Evolutionary conservation across 768 basidiomycete genomes (phyloP), one percentile per base, ranked within the genome.

Genomic region (Lactarius psammicola): DNA sequence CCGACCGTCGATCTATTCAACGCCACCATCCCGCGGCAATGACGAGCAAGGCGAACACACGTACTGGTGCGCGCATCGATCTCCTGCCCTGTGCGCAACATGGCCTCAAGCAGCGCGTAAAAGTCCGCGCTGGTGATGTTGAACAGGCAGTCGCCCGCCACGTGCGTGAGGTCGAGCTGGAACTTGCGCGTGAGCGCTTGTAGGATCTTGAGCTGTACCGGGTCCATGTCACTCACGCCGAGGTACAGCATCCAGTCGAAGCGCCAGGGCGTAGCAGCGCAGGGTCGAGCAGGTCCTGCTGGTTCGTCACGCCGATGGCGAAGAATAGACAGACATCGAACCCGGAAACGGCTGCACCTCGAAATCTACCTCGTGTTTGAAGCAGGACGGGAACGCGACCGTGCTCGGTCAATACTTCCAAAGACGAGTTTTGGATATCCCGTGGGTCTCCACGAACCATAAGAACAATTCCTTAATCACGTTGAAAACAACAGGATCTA

Each of bases 101-200:
- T 96, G 11, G 97, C 94, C 74, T 92, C 91, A 63, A 99, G 81
- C 83, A 99, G 87, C 1, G 97, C 97, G 78, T 99, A 98, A 68
- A 98, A 95, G 75, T 99, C 97, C 49, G 97, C 97, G 53, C 97
- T 97, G 2, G 97, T 98, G 73, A 89, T 95, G 74, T 95, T 94
- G 80, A 95, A 93, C 0, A 94, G 89, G 67, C 95, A 98, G 38
- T 78, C 77, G 31, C 86, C 80, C 26, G 90, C 92, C 51, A 99
- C 76, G 10, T 71, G 79, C 57, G 76, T 78, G 0, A 88, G 81
- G 70, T 91, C 84, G 30, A 98, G 82, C 40, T 84, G 85, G 81
- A 99, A 98, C 75, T 95, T 98, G 64, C 95, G 79, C 2, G 97
- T 98, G 66, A 98, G 77, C 2, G 97, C 97, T 71, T 88, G 83